Base-by-base conservation (phyloP, 345 rosid species). In the Salix purpurea region DNA sequence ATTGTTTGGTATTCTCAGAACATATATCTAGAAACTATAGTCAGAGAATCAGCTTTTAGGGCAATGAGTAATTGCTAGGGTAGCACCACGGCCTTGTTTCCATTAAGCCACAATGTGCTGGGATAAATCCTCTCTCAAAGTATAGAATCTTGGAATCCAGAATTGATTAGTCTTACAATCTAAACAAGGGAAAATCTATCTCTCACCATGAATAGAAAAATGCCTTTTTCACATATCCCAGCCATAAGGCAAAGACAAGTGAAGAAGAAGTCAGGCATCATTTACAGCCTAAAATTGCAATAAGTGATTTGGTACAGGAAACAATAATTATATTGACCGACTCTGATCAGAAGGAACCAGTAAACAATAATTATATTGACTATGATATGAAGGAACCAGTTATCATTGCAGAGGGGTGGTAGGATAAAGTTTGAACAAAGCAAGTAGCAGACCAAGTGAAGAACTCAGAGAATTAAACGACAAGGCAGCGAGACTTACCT, bases 401-500 rank as follows among this genome's bases (percentile, higher is more conserved):
- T 46, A 46, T 12, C 18, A 46, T 13, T 13, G 50, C 0, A 14
- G 18, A 13, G 5, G 28, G 5, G 37, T 40, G 11, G 28, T 74
- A 23, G 26, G 34, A 10, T 44, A 12, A 21, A 65, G n/a, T 12
- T 74, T 39, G 39, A 69, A 8, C 32, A 5, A 34, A 70, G 21
- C 32, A 76, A 42, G 46, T 2, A 67, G 39, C 6, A 50, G 32
- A 28, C 2, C 23, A 28, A 34, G 11, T 4, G 10, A 42, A 23
- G 37, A 69, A 69, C 16, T 40, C 30, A 62, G n/a, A 15, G 18
- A 56, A 23, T 7, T 5, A 12, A 69, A 67, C 58, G 74, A 72
- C 48, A 71, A 36, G 24, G 34, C 4, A 52, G 65, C 4, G 16
- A 54, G 46, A 39, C 98, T 93, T 90, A 96, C 99, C 77, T 89